Conservation (phyloP, 2,329 filamentous ascomycete genomes). For the Seiridium unicorne region DNA sequence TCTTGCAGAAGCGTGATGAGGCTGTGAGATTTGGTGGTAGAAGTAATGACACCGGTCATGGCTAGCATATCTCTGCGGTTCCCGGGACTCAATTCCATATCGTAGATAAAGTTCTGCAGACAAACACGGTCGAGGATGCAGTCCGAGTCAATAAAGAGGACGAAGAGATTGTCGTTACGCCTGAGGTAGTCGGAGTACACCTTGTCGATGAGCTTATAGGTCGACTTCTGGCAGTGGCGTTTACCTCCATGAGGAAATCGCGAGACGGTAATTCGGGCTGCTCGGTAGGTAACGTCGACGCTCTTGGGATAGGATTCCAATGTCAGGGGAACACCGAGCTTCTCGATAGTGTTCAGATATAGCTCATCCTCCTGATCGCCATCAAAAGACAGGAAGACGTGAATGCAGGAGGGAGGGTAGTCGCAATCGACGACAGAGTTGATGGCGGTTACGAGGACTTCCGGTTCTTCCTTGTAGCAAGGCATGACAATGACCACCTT, state of each 20-base stretch:
- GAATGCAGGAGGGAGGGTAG: slow-evolving; percentile 87
- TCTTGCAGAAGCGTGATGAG: slow-evolving; percentile 92
- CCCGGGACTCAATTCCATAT: slow-evolving; percentile 95
- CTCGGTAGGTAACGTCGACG: slow-evolving; percentile 84
- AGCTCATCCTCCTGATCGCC: slow-evolving; percentile 86
- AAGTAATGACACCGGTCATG: slow-evolving; percentile 97
- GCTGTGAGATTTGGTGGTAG: slow-evolving; percentile 83
- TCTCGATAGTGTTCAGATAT: slow-evolving; percentile 82
- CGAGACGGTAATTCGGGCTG: slow-evolving; percentile 83
- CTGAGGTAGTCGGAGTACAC: slow-evolving; percentile 86
- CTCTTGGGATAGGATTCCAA: slow-evolving; percentile 80
- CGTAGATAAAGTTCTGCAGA: slow-evolving; percentile 96
- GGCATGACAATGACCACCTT: slow-evolving; percentile 98
- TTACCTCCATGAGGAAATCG: slow-evolving; percentile 93
- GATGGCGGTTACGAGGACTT: slow-evolving; percentile 79
- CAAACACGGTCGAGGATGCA: slow-evolving; percentile 91
- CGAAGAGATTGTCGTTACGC: slow-evolving; percentile 87
- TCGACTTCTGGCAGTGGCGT: slow-evolving; percentile 87
- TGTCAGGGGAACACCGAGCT: slow-evolving; percentile 76
- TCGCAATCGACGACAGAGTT: slow-evolving; percentile 93
- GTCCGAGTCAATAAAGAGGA: slow-evolving; percentile 96
- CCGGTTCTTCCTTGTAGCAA: slow-evolving; percentile 88
- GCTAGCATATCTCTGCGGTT: slow-evolving; percentile 91
- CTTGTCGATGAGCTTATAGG: slow-evolving; percentile 89
- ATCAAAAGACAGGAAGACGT: slow-evolving; percentile 94